Conservation (phyloP, 202 grass and related monocot species). For the Setaria viridis region DNA sequence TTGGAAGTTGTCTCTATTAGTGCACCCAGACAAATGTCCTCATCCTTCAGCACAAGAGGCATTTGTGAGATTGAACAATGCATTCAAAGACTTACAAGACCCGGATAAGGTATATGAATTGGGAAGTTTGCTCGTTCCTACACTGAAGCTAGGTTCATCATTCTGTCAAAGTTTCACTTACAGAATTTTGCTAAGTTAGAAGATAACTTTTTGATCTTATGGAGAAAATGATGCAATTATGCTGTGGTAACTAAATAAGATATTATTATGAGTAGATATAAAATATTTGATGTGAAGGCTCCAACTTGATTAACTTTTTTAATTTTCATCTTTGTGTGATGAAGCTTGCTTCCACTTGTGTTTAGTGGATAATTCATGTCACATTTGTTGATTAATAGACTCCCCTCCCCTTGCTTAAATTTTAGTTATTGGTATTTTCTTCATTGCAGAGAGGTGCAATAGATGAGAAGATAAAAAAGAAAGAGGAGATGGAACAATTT, state of each 20-base stretch:
- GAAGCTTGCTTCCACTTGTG: not conserved
- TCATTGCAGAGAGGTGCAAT: constrained; percentile 74
- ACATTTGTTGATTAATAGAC: not conserved
- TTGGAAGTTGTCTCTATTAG: constrained; percentile 96
- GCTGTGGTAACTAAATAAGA: not conserved
- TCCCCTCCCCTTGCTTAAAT: not conserved
- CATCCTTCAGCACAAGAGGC: constrained; percentile 92
- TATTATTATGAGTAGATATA: not conserved
- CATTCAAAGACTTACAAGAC: constrained; percentile 97
- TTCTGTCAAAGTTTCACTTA: not conserved
- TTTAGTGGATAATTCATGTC: not conserved
- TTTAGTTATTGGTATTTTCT: constrained; percentile 21
- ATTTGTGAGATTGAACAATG: constrained; percentile 90
- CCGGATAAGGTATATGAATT: constrained; percentile 74
- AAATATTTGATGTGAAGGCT: not conserved
- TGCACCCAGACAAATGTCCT: constrained; percentile 94
- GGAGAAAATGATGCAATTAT: not conserved
- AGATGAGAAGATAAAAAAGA: constrained; percentile 90
- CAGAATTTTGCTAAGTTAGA: not conserved
- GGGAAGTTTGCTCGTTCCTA: not conserved
- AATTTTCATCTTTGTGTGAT: constrained; percentile 17
- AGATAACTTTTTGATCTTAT: not conserved
- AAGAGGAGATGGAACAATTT: constrained; percentile 94
- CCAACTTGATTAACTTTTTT: not conserved
- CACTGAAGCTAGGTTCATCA: not conserved